These are phyloP conservation scores for Gossypium raimondii DNA, from an alignment of 345 rosid species.

Conservation along the genomic window DNA sequence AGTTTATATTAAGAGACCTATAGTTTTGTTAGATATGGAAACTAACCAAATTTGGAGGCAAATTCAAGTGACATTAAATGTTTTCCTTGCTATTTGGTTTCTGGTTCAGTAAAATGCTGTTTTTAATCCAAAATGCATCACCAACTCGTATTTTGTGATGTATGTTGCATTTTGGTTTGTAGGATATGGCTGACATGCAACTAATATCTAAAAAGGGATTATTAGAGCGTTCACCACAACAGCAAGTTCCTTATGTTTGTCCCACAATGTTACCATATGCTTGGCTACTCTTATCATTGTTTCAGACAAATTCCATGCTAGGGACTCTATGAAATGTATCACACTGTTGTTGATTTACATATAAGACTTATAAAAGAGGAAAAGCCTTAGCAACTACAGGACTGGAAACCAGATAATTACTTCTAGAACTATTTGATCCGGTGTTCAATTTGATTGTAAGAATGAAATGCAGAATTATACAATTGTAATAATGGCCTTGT, in stretches of 20 bases:
- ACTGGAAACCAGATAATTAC: background rate
- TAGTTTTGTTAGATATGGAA: background rate
- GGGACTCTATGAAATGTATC: background rate
- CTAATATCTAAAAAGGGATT: background rate
- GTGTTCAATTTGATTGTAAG: background rate
- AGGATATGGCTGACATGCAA: background rate
- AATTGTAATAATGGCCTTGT: background rate
- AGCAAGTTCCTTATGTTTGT: background rate
- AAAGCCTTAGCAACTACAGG: background rate
- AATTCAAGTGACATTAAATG: background rate
- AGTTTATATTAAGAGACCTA: background rate
- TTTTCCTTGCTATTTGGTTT: constrained; percentile 4
- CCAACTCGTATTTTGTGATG: background rate
- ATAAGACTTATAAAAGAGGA: background rate
- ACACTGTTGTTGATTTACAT: background rate
- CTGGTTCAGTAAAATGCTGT: background rate
- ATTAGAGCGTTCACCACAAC: background rate
- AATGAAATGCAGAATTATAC: background rate
- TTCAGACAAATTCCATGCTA: background rate
- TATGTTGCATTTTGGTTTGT: background rate
- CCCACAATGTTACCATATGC: background rate
- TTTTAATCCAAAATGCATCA: background rate
- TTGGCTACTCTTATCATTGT: background rate
- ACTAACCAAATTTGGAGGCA: background rate
- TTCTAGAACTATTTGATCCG: background rate